Base-by-base conservation (phyloP, 2,329 filamentous ascomycete genomes). In the Ilyonectria destructans region DNA sequence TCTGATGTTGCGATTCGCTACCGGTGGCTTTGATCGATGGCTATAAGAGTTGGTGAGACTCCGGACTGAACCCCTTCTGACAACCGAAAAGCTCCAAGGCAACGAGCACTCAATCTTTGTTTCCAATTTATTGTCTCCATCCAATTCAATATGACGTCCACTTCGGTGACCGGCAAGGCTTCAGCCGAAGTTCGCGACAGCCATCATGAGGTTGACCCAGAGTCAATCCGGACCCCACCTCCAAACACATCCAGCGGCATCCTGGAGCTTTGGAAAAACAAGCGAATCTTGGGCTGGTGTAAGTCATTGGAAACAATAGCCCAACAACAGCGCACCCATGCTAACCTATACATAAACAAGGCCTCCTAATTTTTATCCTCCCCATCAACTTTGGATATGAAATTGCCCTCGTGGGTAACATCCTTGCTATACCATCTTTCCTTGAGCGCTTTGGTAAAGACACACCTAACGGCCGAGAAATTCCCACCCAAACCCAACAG, bases 301-400 rank as follows among this genome's bases (percentile, higher is more conserved):
- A 57, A 63, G 60, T 57, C 19, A 12, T 13, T 33, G 3, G n/a
- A 21, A n/a, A n/a, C 8, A 19, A 6, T 2, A 26, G 9, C 17
- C 17, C 3, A 9, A 12, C 17, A 3, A 19, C n/a, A 17, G 9
- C 35, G 7, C n/a, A 45, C 15, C 23, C 33, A 17, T 26, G 12
- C 26, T 29, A 60, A 31, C 45, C 8, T 9, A 15, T 29, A n/a
- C 6, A 43, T 43, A 9, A 43, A 23, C 17, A 45, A 77, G 75
- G 74, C 46, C 40, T 77, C 26, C 46, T 74, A 23, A 73, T 77
- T 37, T 77, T 70, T 57, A 64, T 77, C 33, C 58, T 77, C 9
- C 75, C 75, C 23, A 69, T 77, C 57, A 77, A 77, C 66, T 75
- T 75, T 45, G 77, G 77, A 26, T 78, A 78, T 55, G 76, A 78